Conservation (phyloP, 2,329 filamentous ascomycete species). For the Aspergillus fumigatiaffinis region DNA sequence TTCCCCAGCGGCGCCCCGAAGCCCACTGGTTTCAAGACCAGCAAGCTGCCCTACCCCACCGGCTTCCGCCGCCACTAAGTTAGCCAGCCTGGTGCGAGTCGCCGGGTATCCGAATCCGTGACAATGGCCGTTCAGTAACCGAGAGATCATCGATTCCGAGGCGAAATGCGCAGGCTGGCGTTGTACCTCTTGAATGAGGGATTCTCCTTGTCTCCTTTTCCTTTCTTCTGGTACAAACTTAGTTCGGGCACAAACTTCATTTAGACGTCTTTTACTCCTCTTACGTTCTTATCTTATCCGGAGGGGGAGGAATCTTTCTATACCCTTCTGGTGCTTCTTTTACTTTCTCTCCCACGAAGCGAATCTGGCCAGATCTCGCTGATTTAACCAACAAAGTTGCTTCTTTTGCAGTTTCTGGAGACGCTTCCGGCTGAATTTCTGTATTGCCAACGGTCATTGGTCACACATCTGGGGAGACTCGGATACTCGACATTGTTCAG, state of each 20-base stretch:
- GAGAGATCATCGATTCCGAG: slow-evolving; percentile 16
- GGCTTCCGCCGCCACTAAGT: slow-evolving; percentile 24
- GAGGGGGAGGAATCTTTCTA: not conserved
- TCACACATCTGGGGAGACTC: not conserved
- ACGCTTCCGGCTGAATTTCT: slow-evolving; percentile 10
- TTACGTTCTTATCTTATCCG: slow-evolving; percentile 8
- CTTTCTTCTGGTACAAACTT: slow-evolving; percentile 19
- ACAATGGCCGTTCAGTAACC: slow-evolving; percentile 11
- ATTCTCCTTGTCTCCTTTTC: slow-evolving; percentile 12
- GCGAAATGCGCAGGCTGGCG: slow-evolving; percentile 19
- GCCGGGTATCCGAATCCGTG: not conserved
- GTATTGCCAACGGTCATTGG: slow-evolving; percentile 6
- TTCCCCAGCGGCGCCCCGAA: slow-evolving; percentile 15
- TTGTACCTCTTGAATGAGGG: slow-evolving; percentile 22
- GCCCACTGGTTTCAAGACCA: slow-evolving; percentile 31
- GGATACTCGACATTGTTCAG: not conserved
- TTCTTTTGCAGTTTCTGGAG: slow-evolving; percentile 6
- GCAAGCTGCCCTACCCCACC: slow-evolving; percentile 19
- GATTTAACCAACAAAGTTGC: slow-evolving; percentile 12
- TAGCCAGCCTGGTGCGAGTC: slow-evolving; percentile 8
- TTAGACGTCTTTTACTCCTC: slow-evolving; percentile 9
- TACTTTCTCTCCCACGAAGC: not conserved
- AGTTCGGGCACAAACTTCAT: not conserved
- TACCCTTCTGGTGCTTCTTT: slow-evolving; percentile 9
- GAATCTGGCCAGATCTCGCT: slow-evolving; percentile 2